A percentile compares a stretch with the other conserved stretches of the same genome.
These are phyloP conservation scores for Aureobasidium sp. DNA, from an alignment of 2,329 filamentous ascomycete species.

Conservation along the genomic window DNA sequence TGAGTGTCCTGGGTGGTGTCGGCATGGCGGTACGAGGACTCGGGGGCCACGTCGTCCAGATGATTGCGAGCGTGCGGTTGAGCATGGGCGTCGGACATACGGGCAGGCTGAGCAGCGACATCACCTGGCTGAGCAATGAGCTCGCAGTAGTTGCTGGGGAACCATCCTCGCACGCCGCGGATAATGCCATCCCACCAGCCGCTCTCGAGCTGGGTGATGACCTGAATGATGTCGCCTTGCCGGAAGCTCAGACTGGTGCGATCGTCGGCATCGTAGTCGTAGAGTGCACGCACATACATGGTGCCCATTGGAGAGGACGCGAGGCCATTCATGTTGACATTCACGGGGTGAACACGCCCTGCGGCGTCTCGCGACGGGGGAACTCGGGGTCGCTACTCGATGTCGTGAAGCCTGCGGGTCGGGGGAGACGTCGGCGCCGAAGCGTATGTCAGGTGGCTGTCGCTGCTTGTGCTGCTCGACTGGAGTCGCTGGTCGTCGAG, in stretches of 20 bases:
- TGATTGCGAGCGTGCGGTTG: slow-evolving; percentile 23
- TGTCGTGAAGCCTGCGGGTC: not conserved
- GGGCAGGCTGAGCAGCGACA: slow-evolving; percentile 39
- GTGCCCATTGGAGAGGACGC: slow-evolving; percentile 45
- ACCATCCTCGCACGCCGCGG: slow-evolving; percentile 94
- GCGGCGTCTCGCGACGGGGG: not conserved
- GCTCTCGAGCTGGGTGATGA: slow-evolving; percentile 95
- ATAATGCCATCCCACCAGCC: slow-evolving; percentile 99
- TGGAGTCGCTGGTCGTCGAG: not conserved
- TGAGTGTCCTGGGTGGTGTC: slow-evolving; percentile 54
- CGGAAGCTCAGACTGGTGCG: slow-evolving; percentile 94
- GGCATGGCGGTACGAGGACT: slow-evolving; percentile 60
- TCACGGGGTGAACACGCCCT: slow-evolving; percentile 3
- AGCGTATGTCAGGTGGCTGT: not conserved
- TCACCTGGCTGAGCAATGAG: slow-evolving; percentile 73
- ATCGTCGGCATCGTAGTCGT: slow-evolving; percentile 97
- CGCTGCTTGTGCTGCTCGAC: not conserved
- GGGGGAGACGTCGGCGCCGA: not conserved
- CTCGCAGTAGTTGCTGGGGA: slow-evolving; percentile 97
- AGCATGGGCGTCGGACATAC: slow-evolving; percentile 49
- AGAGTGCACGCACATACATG: slow-evolving; percentile 91
- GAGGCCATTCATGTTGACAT: slow-evolving; percentile 44
- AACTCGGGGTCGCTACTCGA: not conserved
- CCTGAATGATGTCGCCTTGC: slow-evolving; percentile 94
- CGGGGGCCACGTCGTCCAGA: slow-evolving; percentile 11